Base-by-base conservation (phyloP, 345 rosid genomes). In the Linum trigynum region DNA sequence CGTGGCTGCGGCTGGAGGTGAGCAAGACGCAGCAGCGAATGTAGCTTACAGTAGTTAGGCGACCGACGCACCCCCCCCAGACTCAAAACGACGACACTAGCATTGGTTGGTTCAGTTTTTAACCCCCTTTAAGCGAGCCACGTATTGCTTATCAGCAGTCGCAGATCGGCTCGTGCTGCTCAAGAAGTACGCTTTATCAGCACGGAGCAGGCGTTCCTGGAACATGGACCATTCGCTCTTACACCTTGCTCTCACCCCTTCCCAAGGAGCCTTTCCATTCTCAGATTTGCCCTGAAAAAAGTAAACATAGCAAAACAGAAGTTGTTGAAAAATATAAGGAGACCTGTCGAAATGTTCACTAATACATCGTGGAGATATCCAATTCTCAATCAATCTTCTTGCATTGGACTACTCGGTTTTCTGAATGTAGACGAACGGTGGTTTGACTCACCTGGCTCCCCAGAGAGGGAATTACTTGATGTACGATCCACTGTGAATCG, bases 401-500 rank as follows among this genome's bases (percentile, higher is more conserved):
- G 32, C 32, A 23, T 23, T 23, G 32, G 32, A 23, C 32, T 23
- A 23, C 32, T 23, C 32, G 32, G 32, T 23, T 23, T 23, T 23
- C 32, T 23, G 32, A 23, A 23, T 23, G 32, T 23, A 23, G 32
- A 23, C 32, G 32, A 23, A 23, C 32, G 32, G 32, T 23, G 48
- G 37, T 12, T 42, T 14, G 39, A 55, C 72, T 78, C 63, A 92
- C 98, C 94, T 92, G 97, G 48, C 64, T 81, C 12, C 96, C 92
- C 36, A 92, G 91, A 64, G 97, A 90, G 61, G 97, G 95, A 72
- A 92, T 79, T 62, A 80, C 87, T 86, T 90, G 92, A 83, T 90
- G 97, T 76, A 92, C 67, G 65, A 92, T 90, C 99, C 97, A 90
- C 65, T 92, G 96, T 45, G 99, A 90, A 85, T 92, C 99, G 67